These are phyloP conservation scores for Trichosanthes truncata DNA, from an alignment of 306 rosid species.

Conservation along the genomic window DNA sequence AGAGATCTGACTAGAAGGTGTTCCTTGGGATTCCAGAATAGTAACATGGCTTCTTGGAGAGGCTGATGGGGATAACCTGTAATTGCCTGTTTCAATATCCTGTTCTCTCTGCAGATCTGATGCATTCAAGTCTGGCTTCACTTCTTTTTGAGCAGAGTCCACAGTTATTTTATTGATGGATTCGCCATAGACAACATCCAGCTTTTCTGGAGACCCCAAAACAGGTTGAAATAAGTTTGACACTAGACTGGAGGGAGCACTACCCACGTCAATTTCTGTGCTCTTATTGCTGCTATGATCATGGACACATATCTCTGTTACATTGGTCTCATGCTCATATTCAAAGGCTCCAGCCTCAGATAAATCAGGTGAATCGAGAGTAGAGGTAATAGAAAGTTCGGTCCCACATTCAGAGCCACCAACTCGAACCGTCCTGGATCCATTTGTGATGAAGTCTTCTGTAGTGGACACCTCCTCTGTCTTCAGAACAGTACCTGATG, in stretches of 20 bases:
- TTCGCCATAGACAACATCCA: conserved; percentile 19
- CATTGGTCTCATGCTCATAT: conserved; percentile 41
- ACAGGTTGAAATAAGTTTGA: conserved; percentile 18
- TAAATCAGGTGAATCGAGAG: conserved; percentile 81
- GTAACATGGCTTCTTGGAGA: conserved; percentile 71
- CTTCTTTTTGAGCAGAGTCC: conserved; percentile 27
- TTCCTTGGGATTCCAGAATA: conserved; percentile 73
- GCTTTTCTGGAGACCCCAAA: conserved; percentile 32
- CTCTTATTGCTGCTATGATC: conserved; percentile 22
- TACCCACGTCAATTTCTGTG: conserved; percentile 25
- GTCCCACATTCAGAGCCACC: conserved; percentile 82
- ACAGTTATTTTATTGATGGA: conserved; percentile 17
- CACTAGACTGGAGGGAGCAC: conserved; percentile 29
- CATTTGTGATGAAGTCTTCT: conserved; percentile 38
- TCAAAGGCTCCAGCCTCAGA: conserved; percentile 51
- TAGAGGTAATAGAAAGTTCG: conserved; percentile 76
- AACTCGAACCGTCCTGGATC: conserved; percentile 25
- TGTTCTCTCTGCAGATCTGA: conserved; percentile 31
- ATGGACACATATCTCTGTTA: conserved; percentile 29
- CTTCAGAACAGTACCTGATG: conserved; percentile 26
- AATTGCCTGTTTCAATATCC: conserved; percentile 20
- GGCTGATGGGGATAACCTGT: conserved; percentile 49
- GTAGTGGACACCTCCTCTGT: conserved; percentile 29
- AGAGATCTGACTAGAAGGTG: conserved; percentile 91
- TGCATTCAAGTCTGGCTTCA: conserved; percentile 24